A percentile compares a stretch with the other conserved stretches of the same genome.
These are phyloP conservation scores for Penicillium malachiteum DNA, from an alignment of 495 filamentous ascomycete species.

Conservation along the genomic window DNA sequence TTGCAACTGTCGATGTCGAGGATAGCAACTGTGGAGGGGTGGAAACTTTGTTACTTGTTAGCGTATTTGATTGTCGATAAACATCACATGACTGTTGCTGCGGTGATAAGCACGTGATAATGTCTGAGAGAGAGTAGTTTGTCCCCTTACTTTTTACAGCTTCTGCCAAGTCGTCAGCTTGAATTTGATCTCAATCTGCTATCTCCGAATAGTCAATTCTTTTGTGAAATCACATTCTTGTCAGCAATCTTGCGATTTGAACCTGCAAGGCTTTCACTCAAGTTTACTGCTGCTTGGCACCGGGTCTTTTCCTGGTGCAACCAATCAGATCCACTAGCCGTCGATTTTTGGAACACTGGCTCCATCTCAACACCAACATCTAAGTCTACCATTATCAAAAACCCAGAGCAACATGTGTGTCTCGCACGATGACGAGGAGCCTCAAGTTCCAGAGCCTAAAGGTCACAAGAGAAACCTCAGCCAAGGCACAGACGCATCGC, in stretches of 20 bases:
- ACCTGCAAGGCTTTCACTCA: background rate
- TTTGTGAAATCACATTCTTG: too few species aligned
- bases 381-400: background rate
- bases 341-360: constrained; percentile 1
- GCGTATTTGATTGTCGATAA: constrained; percentile 44
- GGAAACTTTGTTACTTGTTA: constrained; percentile 7
- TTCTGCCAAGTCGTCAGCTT: too few species aligned
- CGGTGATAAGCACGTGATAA: constrained; percentile 34
- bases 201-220: too few species aligned
- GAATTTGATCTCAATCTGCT: too few species aligned
- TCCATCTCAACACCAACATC: background rate
- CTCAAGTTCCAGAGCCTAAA: background rate
- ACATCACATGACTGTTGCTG: constrained; percentile 40
- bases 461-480: constrained; percentile 29
- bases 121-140: background rate
- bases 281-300: background rate
- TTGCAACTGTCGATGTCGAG: constrained; percentile 3
- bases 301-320: background rate
- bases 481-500: constrained; percentile 30
- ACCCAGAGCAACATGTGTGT: background rate
- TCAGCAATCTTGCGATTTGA: background rate
- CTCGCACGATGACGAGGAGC: constrained; percentile 7
- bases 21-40: constrained; percentile 5
- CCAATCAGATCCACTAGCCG: constrained; percentile 15
- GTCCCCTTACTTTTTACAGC: background rate